Evolutionary conservation across 1,284 basidiomycete species (phyloP), one percentile per base, ranked within the genome.

Genomic region (Cutaneotrichosporon mucoides): DNA sequence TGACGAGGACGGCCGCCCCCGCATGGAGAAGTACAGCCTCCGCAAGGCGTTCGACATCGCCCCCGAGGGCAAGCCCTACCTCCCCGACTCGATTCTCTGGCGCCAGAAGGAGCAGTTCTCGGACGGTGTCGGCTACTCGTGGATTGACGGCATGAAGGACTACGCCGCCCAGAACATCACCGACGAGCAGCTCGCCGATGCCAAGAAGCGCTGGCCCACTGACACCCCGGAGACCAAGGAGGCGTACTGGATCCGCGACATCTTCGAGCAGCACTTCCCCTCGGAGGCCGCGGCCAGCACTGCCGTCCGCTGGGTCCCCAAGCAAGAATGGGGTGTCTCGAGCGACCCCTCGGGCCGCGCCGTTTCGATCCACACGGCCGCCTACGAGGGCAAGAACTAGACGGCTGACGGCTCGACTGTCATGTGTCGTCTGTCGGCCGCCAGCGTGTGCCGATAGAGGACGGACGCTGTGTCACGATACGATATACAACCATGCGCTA

Each of bases 41-140:
- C 87, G 95, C 64, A 99, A 97, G 81, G 95, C 95, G 2, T 99
- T 99, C 78, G 96, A 99, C 76, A 85, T 85, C 66, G 79, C 89
- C 2, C 88, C 90, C 4, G 88, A 89, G 63, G 79, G 82, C 42
- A 82, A 95, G 87, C 87, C 93, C 4, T 99, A 98, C 81, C 85
- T 99, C 56, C 96, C 96, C 16, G 85, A 85, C 63, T 90, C 88
- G 40, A 98, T 99, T 69, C 84, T 99, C 44, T 99, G 96, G 96
- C 85, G 96, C 63, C 96, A 99, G 78, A 99, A 99, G 79, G 96
- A 99, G 79, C 94, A 98, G 73, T 99, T 99, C 82, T 96, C 92
- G 10, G 96, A 99, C 75, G 96, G 96, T 62, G 96, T 99, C 59
- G 96, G 96, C 35, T 99, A 99, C 81, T 96, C 92, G 48, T 99